Base-by-base conservation (phyloP, 2,329 filamentous ascomycete species). In the Colletotrichum nymphaeae region DNA sequence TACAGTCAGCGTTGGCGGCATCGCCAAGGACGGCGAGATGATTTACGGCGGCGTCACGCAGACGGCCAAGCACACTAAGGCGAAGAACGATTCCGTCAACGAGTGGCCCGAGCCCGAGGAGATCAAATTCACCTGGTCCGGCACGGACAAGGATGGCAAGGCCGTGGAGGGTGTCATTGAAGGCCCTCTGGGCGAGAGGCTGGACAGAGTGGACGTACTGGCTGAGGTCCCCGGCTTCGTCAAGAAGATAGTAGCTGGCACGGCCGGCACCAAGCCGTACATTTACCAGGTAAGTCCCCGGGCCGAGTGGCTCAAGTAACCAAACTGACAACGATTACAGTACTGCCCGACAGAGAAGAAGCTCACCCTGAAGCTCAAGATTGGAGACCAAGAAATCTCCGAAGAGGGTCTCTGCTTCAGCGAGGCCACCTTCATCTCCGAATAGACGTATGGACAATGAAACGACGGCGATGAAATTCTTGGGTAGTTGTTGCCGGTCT, bases 351-450 rank as follows among this genome's bases (percentile, higher is more conserved):
- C 86, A 74, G 84, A 88, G 71, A 90, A 90, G 79, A 88, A 88
- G 76, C 82, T 94, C 70, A 90, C 90, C 19, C 85, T 99, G 77
- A 96, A 97, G 87, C 79, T 99, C 78, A 97, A 95, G 84, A 88
- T 96, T 75, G 95, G 94, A 62, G 95, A 95, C 72, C 88, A 94
- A 78, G 93, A 95, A 78, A 89, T 92, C 74, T 87, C 88, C 22
- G 96, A 98, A 83, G 87, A 95, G 80, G 97, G 97, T 60, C 86
- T 85, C 59, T 84, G 97, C 67, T 97, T 97, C 84, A 91, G 90
- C 70, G 97, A 99, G 86, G 95, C 97, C 3, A 98, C 95, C n/a
- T 99, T 98, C 86, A 97, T 99, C 84, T 95, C 93, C 65, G 93
- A 86, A 75, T 83, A 81, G 77, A 77, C 68, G 9, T 42, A 35